phyloP scores from a whole-genome alignment of 345 rosid species.

The Eucalyptus sp. region DNA sequence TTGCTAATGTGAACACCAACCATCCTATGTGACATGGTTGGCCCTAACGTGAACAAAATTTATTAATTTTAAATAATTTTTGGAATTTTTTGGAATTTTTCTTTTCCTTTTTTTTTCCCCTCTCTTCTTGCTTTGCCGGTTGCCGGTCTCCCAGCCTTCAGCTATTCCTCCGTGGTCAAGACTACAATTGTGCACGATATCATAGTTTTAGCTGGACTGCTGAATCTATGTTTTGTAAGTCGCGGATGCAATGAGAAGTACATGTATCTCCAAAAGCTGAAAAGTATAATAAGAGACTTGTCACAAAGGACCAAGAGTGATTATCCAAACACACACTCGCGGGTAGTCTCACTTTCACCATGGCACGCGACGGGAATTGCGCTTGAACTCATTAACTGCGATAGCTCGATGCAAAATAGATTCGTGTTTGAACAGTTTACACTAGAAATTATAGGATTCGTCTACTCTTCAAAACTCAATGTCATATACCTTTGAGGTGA shows the following conservation, averaged over 20 bases:
- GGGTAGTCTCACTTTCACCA: background rate
- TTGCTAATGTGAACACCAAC: no score
- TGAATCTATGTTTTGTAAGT: no score
- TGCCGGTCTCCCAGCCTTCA: no score
- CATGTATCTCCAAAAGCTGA: background rate
- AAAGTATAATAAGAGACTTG: background rate
- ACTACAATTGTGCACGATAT: no score
- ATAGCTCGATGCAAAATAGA: background rate
- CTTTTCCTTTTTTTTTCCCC: no score
- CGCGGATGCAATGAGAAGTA: background rate
- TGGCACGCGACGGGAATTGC: background rate
- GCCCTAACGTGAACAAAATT: no score
- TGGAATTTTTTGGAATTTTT: no score
- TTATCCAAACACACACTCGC: background rate
- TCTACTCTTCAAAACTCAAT: background rate
- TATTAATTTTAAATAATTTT: no score
- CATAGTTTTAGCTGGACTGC: no score
- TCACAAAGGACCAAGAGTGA: background rate
- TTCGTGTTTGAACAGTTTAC: background rate
- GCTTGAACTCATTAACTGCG: background rate
- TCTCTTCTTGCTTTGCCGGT: no score
- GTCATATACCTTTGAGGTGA: background rate
- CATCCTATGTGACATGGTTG: no score
- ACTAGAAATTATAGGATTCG: background rate
- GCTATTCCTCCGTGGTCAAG: no score